These are phyloP conservation scores for Pythium volutum DNA, from an alignment of 352 stramenopile species.

Conservation along the genomic window DNA sequence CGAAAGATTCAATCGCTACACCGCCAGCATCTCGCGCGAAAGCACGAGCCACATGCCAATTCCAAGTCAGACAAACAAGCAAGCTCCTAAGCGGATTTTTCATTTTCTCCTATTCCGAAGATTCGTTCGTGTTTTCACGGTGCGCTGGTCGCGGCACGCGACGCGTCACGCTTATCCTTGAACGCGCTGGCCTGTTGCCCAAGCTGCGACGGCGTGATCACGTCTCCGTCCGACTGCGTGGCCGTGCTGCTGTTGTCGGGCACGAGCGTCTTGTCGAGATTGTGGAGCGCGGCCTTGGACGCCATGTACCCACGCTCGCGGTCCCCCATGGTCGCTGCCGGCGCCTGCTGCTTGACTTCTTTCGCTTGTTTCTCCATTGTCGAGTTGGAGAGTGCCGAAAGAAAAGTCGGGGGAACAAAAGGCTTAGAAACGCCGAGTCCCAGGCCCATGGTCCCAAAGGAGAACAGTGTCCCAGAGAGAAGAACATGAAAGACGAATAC, in stretches of 20 bases:
- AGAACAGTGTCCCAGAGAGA: no score
- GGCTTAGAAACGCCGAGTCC: not conserved
- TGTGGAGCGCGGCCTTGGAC: slow-evolving; percentile 19
- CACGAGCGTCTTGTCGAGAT: slow-evolving; percentile 19
- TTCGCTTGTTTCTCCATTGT: slow-evolving; percentile 7
- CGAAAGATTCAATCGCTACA: slow-evolving; percentile 4
- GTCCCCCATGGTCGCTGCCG: not conserved
- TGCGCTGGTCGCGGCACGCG: not conserved
- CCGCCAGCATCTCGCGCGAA: not conserved
- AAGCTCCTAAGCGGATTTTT: not conserved
- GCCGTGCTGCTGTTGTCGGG: slow-evolving; percentile 1
- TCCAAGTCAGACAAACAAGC: not conserved
- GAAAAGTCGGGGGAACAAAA: no score
- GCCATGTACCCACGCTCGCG: slow-evolving; percentile 22
- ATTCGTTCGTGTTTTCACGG: not conserved
- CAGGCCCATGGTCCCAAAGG: not conserved
- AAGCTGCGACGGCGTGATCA: slow-evolving; percentile 14
- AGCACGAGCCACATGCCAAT: not conserved
- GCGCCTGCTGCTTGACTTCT: not conserved
- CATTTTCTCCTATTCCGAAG: not conserved
- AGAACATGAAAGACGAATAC: no score
- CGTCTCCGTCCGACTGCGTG: not conserved
- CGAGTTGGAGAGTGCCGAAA: not conserved
- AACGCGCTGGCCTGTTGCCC: slow-evolving; percentile 6
- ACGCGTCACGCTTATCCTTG: slow-evolving; percentile 7